Percentiles rank a stretch among this genome's conserved stretches.
Conservation (phyloP, 345 rosid genomes). For the Passiflora organensis region DNA sequence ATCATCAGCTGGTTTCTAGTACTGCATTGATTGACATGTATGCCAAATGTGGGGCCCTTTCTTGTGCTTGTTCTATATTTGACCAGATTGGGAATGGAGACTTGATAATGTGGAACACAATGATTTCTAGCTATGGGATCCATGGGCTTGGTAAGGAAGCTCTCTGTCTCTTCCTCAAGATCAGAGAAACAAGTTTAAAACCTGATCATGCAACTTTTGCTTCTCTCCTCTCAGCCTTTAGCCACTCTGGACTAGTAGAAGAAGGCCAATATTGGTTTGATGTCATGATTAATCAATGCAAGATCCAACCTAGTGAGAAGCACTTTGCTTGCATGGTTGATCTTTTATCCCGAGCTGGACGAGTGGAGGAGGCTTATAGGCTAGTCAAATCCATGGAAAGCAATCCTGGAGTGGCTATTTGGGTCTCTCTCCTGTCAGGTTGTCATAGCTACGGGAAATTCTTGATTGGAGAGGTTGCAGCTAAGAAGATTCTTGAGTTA, state of each 20-base stretch:
- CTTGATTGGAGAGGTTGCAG: constrained; percentile 52
- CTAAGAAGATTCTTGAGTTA: constrained; percentile 47
- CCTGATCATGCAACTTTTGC: constrained; percentile 72
- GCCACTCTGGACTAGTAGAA: constrained; percentile 63
- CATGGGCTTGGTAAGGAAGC: constrained; percentile 69
- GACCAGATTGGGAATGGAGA: constrained; percentile 45
- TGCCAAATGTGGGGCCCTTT: constrained; percentile 59
- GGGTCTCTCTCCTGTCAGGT: constrained; percentile 84
- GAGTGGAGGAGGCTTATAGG: constrained; percentile 54
- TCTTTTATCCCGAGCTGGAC: constrained; percentile 66
- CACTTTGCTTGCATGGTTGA: constrained; percentile 69
- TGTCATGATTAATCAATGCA: constrained; percentile 36
- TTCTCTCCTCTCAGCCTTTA: constrained; percentile 62
- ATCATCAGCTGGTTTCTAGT: constrained; percentile 33
- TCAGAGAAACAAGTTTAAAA: constrained; percentile 36
- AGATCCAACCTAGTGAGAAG: constrained; percentile 54
- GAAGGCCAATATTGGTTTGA: constrained; percentile 59
- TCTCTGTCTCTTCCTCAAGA: constrained; percentile 43
- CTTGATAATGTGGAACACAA: constrained; percentile 60
- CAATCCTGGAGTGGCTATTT: constrained; percentile 42
- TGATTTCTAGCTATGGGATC: constrained; percentile 59
- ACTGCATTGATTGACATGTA: constrained; percentile 68
- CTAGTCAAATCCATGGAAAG: constrained; percentile 43
- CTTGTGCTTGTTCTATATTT: constrained; percentile 41
- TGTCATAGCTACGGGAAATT: constrained; percentile 50